Base-by-base conservation (phyloP, 805 yeast genomes). In the Ascoidea asiatica region DNA sequence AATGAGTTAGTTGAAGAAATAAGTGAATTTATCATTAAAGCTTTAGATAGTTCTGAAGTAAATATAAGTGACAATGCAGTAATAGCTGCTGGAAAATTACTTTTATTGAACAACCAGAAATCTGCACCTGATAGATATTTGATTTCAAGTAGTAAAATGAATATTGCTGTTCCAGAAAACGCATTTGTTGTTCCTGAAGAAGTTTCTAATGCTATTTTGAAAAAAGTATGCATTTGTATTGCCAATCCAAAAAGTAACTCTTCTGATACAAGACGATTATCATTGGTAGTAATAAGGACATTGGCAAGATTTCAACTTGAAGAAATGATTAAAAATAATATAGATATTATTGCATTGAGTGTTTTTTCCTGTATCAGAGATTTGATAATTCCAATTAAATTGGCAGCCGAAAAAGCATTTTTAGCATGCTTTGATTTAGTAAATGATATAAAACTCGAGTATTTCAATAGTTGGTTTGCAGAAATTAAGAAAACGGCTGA, bases 401-500 rank as follows among this genome's bases (percentile, higher is more conserved):
- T 90, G 49, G 96, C 97, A 1, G 95, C 95, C 5, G 98, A 90
- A 60, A 86, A 86, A 65, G 88, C 94, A 1, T 88, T 73, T 59
- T 59, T 89, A 51, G 76, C 85, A 1, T 57, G 87, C 17, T 81
- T 88, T 62, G 68, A 73, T 41, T 65, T 90, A 53, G 80, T 84
- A 29, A 85, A 81, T 21, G 95, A 83, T 50, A 73, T 64, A 7
- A 65, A 68, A 19, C 58, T 72, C 63, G 60, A 49, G 1, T 57
- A 62, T 21, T 87, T 85, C 64, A 72, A 71, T 44, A 54, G 54
- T 8, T 90, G 96, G 96, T 73, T 83, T 45, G 64, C 57, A 2
- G 53, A 44, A 3, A 44, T 53, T 1, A 54, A 60, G 1, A 57
- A 66, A 15, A 60, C 67, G 45, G 63, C 53, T 7, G 62, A 56